Base-by-base conservation (phyloP, 2,329 filamentous ascomycete species). In the Ophiognomonia clavigignenti-juglandacearum region DNA sequence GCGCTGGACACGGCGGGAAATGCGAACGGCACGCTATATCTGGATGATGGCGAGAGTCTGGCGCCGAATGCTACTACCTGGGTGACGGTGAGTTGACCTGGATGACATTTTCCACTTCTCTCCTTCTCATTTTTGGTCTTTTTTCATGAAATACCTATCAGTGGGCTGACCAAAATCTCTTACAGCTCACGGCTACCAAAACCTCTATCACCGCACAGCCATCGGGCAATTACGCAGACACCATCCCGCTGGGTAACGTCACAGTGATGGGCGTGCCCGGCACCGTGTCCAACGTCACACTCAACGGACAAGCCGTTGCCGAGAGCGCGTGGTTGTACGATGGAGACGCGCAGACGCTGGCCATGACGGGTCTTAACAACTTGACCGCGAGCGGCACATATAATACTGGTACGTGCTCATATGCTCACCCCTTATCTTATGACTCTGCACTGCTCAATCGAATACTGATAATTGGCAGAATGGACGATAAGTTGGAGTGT, bases 21-120 rank as follows among this genome's bases (percentile, higher is more conserved):
- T 1, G 85, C 86, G 0, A 66, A 57, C 2, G 86, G 86, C 0
- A 62, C 68, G 16, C 63, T 91, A 24, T 90, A 91, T 59, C 60
- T 90, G 7, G 87, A 91, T 56, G 87, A 92, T 55, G 86, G 87
- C 1, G 83, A 84, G 64, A 86, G 80, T 46, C 48, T 88, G 7
- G 57, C 63, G 27, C 83, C 78, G 0, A 68, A 74, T 11, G 68
- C 71, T 0, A 82, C 74, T 0, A 70, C 82, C 5, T 71, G 70
- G 50, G 74, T 88, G 20, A 58, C 70, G 47, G 69, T 71, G 48
- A 57, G 65, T 65, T 49, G n/a, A n/a, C n/a, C n/a, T n/a, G n/a
- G n/a, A n/a, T n/a, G n/a, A n/a, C n/a, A n/a, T n/a, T n/a, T n/a
- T n/a, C n/a, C n/a, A n/a, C n/a, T n/a, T n/a, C n/a, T n/a, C n/a